Evolutionary conservation across 176 grass and related monocot species (phyloP), one percentile per base, ranked within the genome.

Genomic region (Carex scoparia): DNA sequence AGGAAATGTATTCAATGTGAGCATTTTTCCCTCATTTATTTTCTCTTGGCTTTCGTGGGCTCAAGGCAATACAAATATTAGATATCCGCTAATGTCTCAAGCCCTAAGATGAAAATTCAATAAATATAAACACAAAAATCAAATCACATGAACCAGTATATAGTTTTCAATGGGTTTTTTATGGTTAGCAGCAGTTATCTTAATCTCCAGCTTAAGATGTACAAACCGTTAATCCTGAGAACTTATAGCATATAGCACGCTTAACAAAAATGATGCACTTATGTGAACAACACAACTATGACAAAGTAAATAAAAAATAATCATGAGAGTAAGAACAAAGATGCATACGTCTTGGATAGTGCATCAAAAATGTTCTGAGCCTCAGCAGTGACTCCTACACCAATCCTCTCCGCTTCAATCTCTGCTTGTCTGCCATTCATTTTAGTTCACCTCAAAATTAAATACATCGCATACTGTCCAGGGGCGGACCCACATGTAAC

Each of bases 331-430:
- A 84, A 7, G 83, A 37, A 90, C 64, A 49, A 83, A 77, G 81
- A 58, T 86, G 80, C 88, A 87, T 92, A 99, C 93, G 93, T 99
- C 84, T 99, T 99, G 38, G 93, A 87, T 76, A 99, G 70, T 79
- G 93, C 96, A 92, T 99, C 91, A 69, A 95, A 99, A 88, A 99
- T 91, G 82, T 85, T 86, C 91, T 99, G 96, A 91, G 91, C 96
- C 78, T 99, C 90, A 42, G 89, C 53, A 79, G 96, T 99, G 71
- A 99, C 93, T 87, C 91, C 96, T 7, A 95, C 91, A 19, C 96
- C 96, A 85, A 99, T 95, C 89, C 91, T 87, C 85, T 92, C 96
- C 0, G 93, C 93, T 84, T 92, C 96, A 79, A 91, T 88, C 86
- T 95, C 93, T 71, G 96, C 96, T 89, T 99, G 96, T 51, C 93